Evolutionary conservation across 768 basidiomycete species (phyloP).

Genomic region (Dentipellis sp.): DNA sequence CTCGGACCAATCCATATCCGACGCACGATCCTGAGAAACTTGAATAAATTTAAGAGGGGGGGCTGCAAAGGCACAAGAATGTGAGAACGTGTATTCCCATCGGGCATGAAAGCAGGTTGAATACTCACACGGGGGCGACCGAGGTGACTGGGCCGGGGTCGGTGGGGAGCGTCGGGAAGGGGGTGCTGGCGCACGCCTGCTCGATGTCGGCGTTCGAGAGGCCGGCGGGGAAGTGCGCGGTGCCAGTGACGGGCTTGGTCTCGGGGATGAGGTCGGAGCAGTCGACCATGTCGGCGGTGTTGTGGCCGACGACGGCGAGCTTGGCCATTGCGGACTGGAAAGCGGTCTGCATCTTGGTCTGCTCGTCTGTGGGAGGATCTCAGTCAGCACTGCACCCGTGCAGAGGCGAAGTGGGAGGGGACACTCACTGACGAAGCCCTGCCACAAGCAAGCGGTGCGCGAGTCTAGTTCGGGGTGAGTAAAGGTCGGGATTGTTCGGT

Average conservation of each 20-base stretch:
- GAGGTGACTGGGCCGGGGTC: slow-evolving; percentile 24
- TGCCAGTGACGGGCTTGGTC: slow-evolving; percentile 19
- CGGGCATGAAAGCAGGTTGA: background rate
- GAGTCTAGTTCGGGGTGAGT: slow-evolving; percentile 19
- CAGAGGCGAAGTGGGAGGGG: background rate
- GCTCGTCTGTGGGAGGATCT: slow-evolving; percentile 16
- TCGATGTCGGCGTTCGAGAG: slow-evolving; percentile 16
- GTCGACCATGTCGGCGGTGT: slow-evolving; percentile 24
- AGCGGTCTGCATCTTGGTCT: slow-evolving; percentile 17
- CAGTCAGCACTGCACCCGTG: background rate
- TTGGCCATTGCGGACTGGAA: slow-evolving; percentile 23
- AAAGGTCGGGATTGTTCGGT: background rate
- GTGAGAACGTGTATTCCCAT: background rate
- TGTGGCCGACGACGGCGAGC: slow-evolving; percentile 22
- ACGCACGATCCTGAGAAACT: background rate
- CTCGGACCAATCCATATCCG: background rate
- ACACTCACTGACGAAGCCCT: slow-evolving; percentile 25
- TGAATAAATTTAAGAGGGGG: background rate
- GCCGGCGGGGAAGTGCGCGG: slow-evolving; percentile 26
- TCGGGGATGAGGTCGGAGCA: slow-evolving; percentile 37
- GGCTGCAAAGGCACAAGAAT: background rate
- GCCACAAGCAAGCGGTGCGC: slow-evolving; percentile 40
- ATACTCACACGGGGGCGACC: slow-evolving; percentile 24
- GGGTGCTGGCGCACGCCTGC: slow-evolving; percentile 1
- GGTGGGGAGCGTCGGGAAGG: slow-evolving; percentile 27